A percentile compares a stretch with the other conserved stretches of the same genome.
Evolutionary conservation across 2,329 filamentous ascomycete genomes (phyloP).

Genomic region (Biscogniauxia marginata): DNA sequence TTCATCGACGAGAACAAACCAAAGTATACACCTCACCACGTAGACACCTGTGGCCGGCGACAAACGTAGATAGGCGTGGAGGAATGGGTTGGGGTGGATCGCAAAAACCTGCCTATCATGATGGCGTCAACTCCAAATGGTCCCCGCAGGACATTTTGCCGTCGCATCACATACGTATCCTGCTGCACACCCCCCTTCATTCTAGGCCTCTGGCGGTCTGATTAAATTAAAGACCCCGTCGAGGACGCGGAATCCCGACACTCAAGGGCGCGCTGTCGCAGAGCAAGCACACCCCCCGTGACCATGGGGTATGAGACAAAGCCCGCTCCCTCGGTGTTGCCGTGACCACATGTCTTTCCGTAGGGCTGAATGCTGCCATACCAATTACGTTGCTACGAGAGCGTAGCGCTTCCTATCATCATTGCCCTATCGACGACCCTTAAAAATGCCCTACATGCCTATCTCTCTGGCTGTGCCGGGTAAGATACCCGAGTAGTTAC

Average conservation of each 20-base stretch:
- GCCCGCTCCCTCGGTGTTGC: conserved; percentile 19
- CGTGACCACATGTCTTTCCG: conserved; percentile 13
- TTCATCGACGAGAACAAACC: not conserved
- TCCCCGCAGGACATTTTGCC: not conserved
- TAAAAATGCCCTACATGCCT: not conserved
- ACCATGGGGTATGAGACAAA: not conserved
- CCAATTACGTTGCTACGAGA: conserved; percentile 11
- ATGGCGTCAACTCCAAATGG: conserved; percentile 17
- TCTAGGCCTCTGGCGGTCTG: conserved; percentile 18
- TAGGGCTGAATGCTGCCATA: conserved; percentile 17
- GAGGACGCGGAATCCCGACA: conserved; percentile 10
- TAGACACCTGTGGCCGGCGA: not conserved
- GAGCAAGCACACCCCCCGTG: not conserved
- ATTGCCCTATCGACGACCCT: conserved; percentile 6
- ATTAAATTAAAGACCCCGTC: conserved; percentile 15
- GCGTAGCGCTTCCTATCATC: conserved; percentile 6
- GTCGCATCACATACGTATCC: conserved; percentile 3
- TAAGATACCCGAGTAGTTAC: not conserved
- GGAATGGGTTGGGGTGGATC: conserved; percentile 6
- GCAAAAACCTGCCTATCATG: conserved; percentile 20
- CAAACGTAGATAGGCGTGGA: conserved; percentile 2
- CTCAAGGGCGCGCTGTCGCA: not conserved
- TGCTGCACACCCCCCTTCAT: not conserved
- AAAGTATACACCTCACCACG: not conserved
- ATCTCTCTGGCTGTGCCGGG: not conserved